Percentiles rank a stretch among this genome's conserved stretches.
Evolutionary conservation across 1,284 basidiomycete genomes (phyloP).

Genomic region (Thecaphora frezii): DNA sequence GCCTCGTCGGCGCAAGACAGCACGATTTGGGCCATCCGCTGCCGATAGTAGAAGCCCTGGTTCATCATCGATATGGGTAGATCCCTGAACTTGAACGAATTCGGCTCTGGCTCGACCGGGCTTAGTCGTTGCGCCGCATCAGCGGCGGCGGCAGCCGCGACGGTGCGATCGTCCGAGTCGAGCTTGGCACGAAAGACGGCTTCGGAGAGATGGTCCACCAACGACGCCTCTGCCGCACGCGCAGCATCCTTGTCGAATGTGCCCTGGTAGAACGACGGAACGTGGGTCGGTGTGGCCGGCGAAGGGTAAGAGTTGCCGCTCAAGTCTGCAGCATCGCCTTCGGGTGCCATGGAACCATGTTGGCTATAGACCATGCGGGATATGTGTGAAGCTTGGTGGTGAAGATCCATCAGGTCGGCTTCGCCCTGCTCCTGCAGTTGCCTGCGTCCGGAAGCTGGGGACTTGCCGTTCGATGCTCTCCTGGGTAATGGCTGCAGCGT

Average conservation of each 20-base stretch:
- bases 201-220: not conserved
- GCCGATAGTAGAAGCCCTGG: constrained; percentile 25
- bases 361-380: no score
- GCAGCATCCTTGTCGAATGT: not conserved
- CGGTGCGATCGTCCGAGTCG: not conserved
- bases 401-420: no score
- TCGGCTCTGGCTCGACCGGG: not conserved
- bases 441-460: no score
- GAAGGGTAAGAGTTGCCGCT: constrained; percentile 2
- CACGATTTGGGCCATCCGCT: constrained; percentile 31
- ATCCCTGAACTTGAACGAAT: constrained; percentile 13
- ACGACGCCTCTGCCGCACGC: not conserved
- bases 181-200: not conserved
- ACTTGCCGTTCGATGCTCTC: no score
- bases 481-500: no score
- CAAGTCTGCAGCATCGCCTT: not conserved
- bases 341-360: no score
- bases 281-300: not conserved
- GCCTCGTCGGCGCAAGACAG: constrained; percentile 24
- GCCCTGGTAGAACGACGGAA: not conserved
- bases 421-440: no score
- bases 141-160: no score
- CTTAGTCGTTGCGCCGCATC: not conserved
- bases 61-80: constrained; percentile 21
- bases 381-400: no score